Base-by-base conservation (phyloP, 2,329 filamentous ascomycete genomes). In the Stachybotrys elegans region DNA sequence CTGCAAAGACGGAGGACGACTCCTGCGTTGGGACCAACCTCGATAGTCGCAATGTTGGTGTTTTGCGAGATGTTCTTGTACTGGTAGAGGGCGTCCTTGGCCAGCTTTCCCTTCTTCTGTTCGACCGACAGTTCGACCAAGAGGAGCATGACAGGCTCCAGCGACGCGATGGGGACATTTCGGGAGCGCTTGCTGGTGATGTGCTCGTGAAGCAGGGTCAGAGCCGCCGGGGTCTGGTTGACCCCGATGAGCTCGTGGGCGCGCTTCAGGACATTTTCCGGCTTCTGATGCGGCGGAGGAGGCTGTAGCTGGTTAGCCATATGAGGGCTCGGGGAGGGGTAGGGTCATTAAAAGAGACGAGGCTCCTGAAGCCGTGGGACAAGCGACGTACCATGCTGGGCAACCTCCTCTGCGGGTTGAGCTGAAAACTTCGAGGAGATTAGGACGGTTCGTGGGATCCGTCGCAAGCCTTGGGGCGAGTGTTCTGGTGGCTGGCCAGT, bases 21-120 rank as follows among this genome's bases (percentile, higher is more conserved):
- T 29, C 25, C 25, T 29, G 25, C n/a, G 25, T 29, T n/a, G 13
- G 20, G 11, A 60, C 66, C 35, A 72, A 89, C 86, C 82, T 97
- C 93, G 66, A 98, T 98, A 49, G 93, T 98, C 58, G 83, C 90
- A 55, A 98, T 90, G 65, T 97, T 97, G 57, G 92, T 95, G 74
- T 98, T 98, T 70, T 98, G 93, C 44, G 91, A 92, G 56, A 96
- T 97, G 70, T 98, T 98, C 79, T 98, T 98, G 81, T 98, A 98
- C 69, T 96, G 93, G 69, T 97, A 98, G 40, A 98, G 79, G 49
- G 93, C 93, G 73, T 98, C 93, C 79, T 98, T 98, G 68, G 92
- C 93, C 49, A 93, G 80, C 72, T 98, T 98, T 59, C 93, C 93
- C 74, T 97, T 98, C 73, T 93, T 90, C 60, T 96, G 83, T 63